These are phyloP conservation scores for Lepiota venenata DNA, from an alignment of 768 basidiomycete genomes.

Conservation along the genomic window DNA sequence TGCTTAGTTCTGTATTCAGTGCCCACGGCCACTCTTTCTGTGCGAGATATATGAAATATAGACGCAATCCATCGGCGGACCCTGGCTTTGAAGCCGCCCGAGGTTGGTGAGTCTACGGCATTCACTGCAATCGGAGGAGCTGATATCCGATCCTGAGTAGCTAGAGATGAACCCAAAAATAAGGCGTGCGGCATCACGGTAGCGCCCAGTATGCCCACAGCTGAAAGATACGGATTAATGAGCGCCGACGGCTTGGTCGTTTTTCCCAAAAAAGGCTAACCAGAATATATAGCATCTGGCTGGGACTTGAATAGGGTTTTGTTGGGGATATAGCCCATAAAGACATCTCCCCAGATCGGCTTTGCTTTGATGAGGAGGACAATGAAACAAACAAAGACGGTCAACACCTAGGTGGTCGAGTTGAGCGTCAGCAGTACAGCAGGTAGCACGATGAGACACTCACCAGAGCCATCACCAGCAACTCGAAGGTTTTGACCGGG, in stretches of 20 bases:
- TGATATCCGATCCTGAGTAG: conserved; percentile 32
- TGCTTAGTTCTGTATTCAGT: conserved; percentile 35
- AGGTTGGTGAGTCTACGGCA: not conserved
- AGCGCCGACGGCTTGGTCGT: not conserved
- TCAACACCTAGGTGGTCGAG: conserved; percentile 39
- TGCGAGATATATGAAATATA: conserved; percentile 27
- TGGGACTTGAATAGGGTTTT: conserved; percentile 44
- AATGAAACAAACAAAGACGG: conserved; percentile 65
- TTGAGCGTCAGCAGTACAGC: conserved; percentile 15
- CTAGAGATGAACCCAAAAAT: conserved; percentile 33
- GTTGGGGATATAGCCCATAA: conserved; percentile 67
- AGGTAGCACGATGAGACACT: conserved; percentile 18
- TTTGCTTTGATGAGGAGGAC: conserved; percentile 59
- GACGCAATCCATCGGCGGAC: conserved; percentile 16
- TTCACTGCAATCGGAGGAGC: conserved; percentile 13
- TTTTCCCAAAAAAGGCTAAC: conserved; percentile 28
- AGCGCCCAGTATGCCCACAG: conserved; percentile 61
- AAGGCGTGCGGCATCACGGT: conserved; percentile 80
- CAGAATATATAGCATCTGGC: conserved; percentile 48
- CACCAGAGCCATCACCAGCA: conserved; percentile 50
- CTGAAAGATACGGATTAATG: conserved; percentile 24
- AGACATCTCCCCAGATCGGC: conserved; percentile 65
- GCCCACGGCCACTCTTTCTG: conserved; percentile 26
- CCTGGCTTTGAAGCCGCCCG: conserved; percentile 11
- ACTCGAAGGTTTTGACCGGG: conserved; percentile 59